Evolutionary conservation across 2,329 filamentous ascomycete species (phyloP), one percentile per base, ranked within the genome.

Genomic region (Dryadomyces quercus-mongolicae): DNA sequence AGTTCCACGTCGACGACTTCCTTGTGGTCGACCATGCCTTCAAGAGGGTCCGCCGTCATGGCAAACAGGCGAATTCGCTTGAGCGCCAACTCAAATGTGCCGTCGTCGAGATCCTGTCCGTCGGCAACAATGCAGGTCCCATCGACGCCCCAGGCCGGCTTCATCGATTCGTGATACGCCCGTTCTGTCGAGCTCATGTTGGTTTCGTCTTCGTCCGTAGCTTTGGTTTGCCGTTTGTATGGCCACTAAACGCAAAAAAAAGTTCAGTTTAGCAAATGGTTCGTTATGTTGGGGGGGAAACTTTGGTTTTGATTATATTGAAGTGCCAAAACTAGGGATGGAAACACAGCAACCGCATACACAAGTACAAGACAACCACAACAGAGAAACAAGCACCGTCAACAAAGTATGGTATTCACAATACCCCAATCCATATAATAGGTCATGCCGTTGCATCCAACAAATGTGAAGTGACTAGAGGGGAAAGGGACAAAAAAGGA

Each of bases 171-270:
- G 68, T 89, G 86, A 67, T 85, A 93, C 25, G 73, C 76, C 63
- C 77, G 77, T 59, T 92, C 86, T 55, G 71, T 69, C 49, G 78
- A 74, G 61, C 76, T 75, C 74, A 90, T 75, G 54, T 84, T 70
- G 55, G 70, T 74, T 60, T 78, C 74, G 62, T 85, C 78, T 58
- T 80, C 74, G 60, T 80, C 73, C 62, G 81, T 77, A 43, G 80
- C 81, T 65, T 91, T 89, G 59, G 83, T 74, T 70, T 83, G 82
- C 72, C 89, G 88, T 67, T 87, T 79, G 73, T 93, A 93, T 52
- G 89, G 89, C 81, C 85, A 94, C 89, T 95, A 81, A 64, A 70
- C 85, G 94, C 89, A 95, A 81, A 64, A 70, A 62, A 62, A 61
- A 67, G 60, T 64, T 65, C 66, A 64, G 69, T 67, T 80, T 75